phyloP scores from a whole-genome alignment of 139 green algal genomes.

The Chlamydomonas incerta region DNA sequence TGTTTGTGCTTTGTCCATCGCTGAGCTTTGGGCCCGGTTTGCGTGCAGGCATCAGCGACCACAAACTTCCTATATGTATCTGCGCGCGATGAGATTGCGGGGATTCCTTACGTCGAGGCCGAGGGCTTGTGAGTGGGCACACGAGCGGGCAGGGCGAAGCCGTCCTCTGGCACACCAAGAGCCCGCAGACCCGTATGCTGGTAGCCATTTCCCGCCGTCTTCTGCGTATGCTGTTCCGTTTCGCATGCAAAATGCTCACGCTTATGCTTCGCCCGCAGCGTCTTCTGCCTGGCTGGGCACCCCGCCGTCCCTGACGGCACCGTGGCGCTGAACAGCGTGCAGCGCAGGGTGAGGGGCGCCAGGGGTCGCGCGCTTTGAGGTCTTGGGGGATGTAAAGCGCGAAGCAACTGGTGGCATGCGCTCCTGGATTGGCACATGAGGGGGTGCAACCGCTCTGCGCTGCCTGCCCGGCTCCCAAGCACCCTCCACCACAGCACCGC shows the following conservation, averaged over 20 bases:
- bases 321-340: conserved; percentile 89
- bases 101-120: conserved; percentile 60
- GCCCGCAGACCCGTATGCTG: no score
- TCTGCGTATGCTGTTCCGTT: no score
- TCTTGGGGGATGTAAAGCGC: no score
- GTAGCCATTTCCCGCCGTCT: no score
- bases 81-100: conserved; percentile 56
- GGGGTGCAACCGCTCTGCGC: no score
- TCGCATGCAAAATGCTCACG: no score
- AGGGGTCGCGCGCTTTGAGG: background rate
- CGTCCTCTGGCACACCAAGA: no score
- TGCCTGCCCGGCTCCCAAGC: background rate
- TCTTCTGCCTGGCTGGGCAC: conserved; percentile 74
- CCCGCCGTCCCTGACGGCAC: conserved; percentile 59
- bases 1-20: background rate
- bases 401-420: no score
- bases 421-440: no score
- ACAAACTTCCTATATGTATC: conserved; percentile 83
- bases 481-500: background rate
- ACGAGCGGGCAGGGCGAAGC: background rate
- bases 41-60: conserved; percentile 59
- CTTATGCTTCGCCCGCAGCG: no score
- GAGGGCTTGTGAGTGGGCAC: conserved; percentile 65
- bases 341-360: conserved; percentile 71
- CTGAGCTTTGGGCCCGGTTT: background rate